Percentiles rank a stretch among this genome's conserved stretches.
These are phyloP conservation scores for Vigna hirtella DNA, from an alignment of 306 rosid species.

Conservation along the genomic window DNA sequence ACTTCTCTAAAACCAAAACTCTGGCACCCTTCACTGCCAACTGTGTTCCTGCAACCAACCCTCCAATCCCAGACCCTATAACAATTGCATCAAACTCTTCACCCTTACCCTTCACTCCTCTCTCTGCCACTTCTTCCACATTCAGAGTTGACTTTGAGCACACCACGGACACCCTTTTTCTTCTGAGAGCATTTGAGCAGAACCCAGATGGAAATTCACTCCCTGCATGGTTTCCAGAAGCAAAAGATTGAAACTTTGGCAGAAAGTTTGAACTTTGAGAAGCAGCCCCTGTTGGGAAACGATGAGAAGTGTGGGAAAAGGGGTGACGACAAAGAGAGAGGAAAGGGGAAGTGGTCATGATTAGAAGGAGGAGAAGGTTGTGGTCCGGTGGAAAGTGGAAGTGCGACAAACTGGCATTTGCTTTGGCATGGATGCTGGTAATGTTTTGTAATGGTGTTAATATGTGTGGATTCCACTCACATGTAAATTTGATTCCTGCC, in stretches of 20 bases:
- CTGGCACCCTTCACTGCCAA: slow-evolving; percentile 91
- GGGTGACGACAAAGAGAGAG: slow-evolving; percentile 49
- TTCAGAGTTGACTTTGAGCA: slow-evolving; percentile 50
- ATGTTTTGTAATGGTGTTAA: not conserved
- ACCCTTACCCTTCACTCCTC: slow-evolving; percentile 38
- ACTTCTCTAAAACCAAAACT: slow-evolving; percentile 93
- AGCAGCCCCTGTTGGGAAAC: slow-evolving; percentile 19
- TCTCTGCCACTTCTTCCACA: slow-evolving; percentile 53
- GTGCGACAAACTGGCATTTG: not conserved
- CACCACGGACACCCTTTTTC: slow-evolving; percentile 47
- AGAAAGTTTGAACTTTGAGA: slow-evolving; percentile 34
- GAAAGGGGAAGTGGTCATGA: slow-evolving; percentile 48
- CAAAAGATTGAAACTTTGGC: slow-evolving; percentile 44
- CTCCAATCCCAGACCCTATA: slow-evolving; percentile 96
- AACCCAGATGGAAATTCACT: slow-evolving; percentile 36
- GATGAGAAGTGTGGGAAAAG: slow-evolving; percentile 36
- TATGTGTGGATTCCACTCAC: slow-evolving; percentile 58
- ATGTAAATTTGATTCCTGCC: slow-evolving; percentile 42
- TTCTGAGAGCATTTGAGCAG: slow-evolving; percentile 2
- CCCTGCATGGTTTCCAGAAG: slow-evolving; percentile 10
- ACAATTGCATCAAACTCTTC: slow-evolving; percentile 81
- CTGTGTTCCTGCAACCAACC: slow-evolving; percentile 92
- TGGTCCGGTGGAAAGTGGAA: not conserved
- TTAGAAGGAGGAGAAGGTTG: not conserved
- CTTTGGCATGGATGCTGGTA: not conserved